These are phyloP conservation scores for Kewa caespitosa DNA, from an alignment of 179 eudicot genomes.

Conservation along the genomic window DNA sequence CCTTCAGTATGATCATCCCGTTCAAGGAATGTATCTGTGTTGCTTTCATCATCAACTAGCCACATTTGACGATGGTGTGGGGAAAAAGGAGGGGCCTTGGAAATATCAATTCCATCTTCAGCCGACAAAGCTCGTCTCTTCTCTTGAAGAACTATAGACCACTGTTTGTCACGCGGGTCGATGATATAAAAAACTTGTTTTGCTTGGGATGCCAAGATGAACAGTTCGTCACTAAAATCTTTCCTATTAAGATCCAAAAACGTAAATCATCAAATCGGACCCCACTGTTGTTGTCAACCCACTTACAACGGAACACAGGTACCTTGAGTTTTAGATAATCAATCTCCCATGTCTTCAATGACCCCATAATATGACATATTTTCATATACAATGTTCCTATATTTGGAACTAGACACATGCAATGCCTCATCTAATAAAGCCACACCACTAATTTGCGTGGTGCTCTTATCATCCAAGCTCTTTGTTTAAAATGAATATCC, in stretches of 20 bases:
- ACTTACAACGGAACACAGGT: constrained; percentile 3
- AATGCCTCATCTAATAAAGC: neutral
- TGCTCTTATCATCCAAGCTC: neutral
- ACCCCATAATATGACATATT: constrained; percentile 10
- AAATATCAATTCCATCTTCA: neutral
- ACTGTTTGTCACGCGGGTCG: neutral
- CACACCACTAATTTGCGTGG: constrained; percentile 13
- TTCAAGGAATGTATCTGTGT: neutral
- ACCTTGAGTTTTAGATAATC: neutral
- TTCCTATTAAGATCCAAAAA: constrained; percentile 5
- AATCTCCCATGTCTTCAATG: constrained; percentile 13
- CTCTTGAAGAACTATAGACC: constrained; percentile 7
- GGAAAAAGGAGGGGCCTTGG: neutral
- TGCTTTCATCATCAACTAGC: neutral
- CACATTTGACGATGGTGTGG: neutral
- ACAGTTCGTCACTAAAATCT: constrained; percentile 15
- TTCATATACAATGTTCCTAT: neutral
- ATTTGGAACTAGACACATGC: neutral
- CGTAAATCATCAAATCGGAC: constrained; percentile 15
- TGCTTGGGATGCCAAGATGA: constrained; percentile 15
- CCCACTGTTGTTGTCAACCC: neutral
- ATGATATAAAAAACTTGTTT: constrained; percentile 17
- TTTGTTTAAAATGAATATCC: neutral
- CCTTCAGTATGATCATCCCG: neutral
- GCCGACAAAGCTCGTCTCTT: neutral